phyloP scores from a whole-genome alignment of 257 asterid genomes.

The Craterostigma plantagineum region DNA sequence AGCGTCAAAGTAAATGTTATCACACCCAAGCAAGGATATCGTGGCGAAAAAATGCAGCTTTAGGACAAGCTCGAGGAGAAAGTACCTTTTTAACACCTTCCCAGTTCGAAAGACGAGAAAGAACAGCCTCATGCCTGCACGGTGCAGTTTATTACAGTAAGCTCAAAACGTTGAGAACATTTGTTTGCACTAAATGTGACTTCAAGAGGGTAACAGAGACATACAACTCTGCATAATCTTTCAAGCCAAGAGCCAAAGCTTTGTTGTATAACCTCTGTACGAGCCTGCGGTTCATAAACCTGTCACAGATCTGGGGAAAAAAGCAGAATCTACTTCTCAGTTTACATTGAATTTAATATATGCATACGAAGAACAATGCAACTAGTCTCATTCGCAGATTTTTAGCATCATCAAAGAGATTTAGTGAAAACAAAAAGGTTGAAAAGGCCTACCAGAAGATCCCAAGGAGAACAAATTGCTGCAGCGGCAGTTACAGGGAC shows the following conservation, averaged over 20 bases:
- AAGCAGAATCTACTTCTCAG: constrained; percentile 7
- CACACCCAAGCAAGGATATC: neutral
- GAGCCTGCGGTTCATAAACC: constrained; percentile 61
- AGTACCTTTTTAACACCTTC: constrained; percentile 71
- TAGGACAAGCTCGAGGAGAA: constrained; percentile 4
- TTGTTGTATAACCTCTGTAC: constrained; percentile 54
- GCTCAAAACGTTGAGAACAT: too few relatives aligned
- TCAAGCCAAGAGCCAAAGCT: constrained; percentile 63
- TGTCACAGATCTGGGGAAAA: constrained; percentile 69
- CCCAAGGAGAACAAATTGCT: constrained; percentile 93
- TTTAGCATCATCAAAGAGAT: too few relatives aligned
- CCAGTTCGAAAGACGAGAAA: constrained; percentile 80
- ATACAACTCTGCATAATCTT: constrained; percentile 57
- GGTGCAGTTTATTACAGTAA: constrained; percentile 10
- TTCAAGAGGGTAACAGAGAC: constrained; percentile 12
- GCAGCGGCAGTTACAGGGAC: constrained; percentile 71
- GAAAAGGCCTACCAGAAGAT: constrained; percentile 52
- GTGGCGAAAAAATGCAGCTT: neutral
- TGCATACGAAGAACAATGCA: neutral
- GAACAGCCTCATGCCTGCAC: constrained; percentile 55
- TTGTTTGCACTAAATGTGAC: too few relatives aligned
- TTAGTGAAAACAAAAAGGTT: neutral
- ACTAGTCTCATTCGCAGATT: too few relatives aligned
- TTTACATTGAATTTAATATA: neutral
- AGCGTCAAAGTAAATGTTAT: neutral